These are phyloP conservation scores for Globisporangium nagaii DNA, from an alignment of 352 stramenopile genomes.

Conservation along the genomic window DNA sequence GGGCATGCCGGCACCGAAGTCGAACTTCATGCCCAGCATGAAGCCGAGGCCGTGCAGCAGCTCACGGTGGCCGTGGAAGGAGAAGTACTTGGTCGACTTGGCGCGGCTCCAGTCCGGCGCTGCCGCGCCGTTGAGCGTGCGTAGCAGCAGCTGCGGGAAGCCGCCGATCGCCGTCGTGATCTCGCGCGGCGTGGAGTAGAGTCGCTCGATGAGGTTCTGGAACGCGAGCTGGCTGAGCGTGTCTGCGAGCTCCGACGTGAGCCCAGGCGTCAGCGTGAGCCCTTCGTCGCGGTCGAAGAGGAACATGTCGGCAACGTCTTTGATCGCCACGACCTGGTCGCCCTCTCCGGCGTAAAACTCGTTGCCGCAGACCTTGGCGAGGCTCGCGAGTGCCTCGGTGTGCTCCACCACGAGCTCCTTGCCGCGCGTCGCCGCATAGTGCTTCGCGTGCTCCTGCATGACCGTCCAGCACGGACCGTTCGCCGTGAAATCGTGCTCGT, in stretches of 20 bases:
- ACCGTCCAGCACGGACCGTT: slow-evolving; percentile 60
- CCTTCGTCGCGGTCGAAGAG: slow-evolving; percentile 63
- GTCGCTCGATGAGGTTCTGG: slow-evolving; percentile 64
- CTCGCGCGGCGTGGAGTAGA: slow-evolving; percentile 61
- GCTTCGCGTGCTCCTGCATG: slow-evolving; percentile 41
- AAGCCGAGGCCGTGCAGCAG: slow-evolving; percentile 73
- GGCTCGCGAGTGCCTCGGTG: slow-evolving; percentile 27
- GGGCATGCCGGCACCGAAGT: slow-evolving; percentile 50
- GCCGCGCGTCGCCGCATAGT: slow-evolving; percentile 35
- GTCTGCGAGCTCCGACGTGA: slow-evolving; percentile 36
- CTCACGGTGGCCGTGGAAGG: slow-evolving; percentile 76
- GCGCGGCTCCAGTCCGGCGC: slow-evolving; percentile 18
- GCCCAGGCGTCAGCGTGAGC: slow-evolving; percentile 33
- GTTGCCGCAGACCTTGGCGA: slow-evolving; percentile 40
- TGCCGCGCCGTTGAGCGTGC: slow-evolving; percentile 48
- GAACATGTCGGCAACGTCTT: slow-evolving; percentile 74
- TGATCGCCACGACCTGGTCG: slow-evolving; percentile 53
- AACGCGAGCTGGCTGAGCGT: slow-evolving; percentile 59
- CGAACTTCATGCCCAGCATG: slow-evolving; percentile 76
- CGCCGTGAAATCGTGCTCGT: slow-evolving; percentile 73
- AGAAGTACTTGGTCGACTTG: slow-evolving; percentile 59
- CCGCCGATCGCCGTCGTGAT: slow-evolving; percentile 65
- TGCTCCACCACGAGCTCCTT: slow-evolving; percentile 36
- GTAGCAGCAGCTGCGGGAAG: slow-evolving; percentile 60
- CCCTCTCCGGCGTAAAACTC: slow-evolving; percentile 30